Evolutionary conservation across 306 rosid species (phyloP), one percentile per base, ranked within the genome.

Genomic region (Betula pendula): DNA sequence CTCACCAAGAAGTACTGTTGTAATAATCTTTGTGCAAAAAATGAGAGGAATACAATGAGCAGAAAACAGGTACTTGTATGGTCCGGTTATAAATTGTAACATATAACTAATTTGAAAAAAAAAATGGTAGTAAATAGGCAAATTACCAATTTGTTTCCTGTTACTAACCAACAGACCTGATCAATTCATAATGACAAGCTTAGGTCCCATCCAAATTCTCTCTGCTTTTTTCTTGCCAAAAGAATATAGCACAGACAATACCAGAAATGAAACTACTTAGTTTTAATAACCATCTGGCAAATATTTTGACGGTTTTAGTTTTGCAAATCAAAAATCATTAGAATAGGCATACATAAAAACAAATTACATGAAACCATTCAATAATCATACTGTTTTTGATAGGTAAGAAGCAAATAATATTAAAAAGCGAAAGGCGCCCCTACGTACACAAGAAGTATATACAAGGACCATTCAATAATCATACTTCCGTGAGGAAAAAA

Each of bases 221-320:
- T 56, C 29, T 24, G 16, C 16, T 10, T n/a, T 56, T 56, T 55
- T 11, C 22, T 52, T 81, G 83, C 87, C 90, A 83, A 49, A 76
- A 75, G 71, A 80, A 75, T 66, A 77, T 27, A 75, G 71, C 89
- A 84, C 87, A 81, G 68, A 10, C 27, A 55, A 52, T 70, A 45
- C n/a, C 80, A 19, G 29, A 53, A 72, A 55, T 20, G 29, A 56
- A 55, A 55, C 31, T 55, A 24, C 63, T 2, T 55, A 12, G 31
- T 9, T 55, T 55, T 22, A 55, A 55, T 3, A 55, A 24, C 29
- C 63, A 55, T 52, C 15, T 55, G 1, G 63, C 14, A 22, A 56
- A 56, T 24, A 11, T 56, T 15, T 24, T n/a, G 16, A 10, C 5
- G 3, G 9, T 24, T 24, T 56, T 56, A 8, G 3, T 55, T 56